Conservation (phyloP, 176 grass and related monocot species). For the Ampelocalamus luodianensis region DNA sequence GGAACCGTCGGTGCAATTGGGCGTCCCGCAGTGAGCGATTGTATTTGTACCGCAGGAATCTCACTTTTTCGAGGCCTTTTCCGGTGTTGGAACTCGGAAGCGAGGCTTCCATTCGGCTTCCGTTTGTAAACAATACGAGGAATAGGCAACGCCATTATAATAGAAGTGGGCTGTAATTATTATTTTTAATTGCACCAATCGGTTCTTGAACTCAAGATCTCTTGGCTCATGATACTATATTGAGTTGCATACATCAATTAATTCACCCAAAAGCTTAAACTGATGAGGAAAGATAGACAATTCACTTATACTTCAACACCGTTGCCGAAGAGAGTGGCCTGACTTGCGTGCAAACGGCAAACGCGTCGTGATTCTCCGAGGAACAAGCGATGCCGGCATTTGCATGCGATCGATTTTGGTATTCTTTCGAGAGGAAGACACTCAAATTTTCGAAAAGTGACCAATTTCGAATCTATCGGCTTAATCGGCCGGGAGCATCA, state of each 20-base stretch:
- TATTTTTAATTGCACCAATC: too few relatives aligned
- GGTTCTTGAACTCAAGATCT: too few relatives aligned
- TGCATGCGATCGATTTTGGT: neutral
- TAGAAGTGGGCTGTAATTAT: too few relatives aligned
- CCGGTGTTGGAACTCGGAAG: neutral
- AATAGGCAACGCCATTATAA: too few relatives aligned
- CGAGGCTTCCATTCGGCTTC: neutral
- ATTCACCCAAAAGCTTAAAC: too few relatives aligned
- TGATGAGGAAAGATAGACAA: too few relatives aligned
- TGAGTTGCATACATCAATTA: too few relatives aligned
- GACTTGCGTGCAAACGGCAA: neutral
- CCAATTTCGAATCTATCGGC: neutral
- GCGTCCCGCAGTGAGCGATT: conserved; percentile 41
- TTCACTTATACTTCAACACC: too few relatives aligned
- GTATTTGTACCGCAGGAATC: neutral
- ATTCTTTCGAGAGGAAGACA: neutral
- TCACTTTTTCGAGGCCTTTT: neutral
- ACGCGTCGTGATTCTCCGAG: neutral
- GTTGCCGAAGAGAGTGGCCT: neutral
- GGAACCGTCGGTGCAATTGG: neutral
- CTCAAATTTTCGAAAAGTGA: neutral
- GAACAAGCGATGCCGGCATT: neutral
- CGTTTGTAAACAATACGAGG: too few relatives aligned
- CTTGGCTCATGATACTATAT: too few relatives aligned
- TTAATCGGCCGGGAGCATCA: neutral